Conservation (phyloP, 2,329 filamentous ascomycete genomes). For the Verticillium nonalfalfae region DNA sequence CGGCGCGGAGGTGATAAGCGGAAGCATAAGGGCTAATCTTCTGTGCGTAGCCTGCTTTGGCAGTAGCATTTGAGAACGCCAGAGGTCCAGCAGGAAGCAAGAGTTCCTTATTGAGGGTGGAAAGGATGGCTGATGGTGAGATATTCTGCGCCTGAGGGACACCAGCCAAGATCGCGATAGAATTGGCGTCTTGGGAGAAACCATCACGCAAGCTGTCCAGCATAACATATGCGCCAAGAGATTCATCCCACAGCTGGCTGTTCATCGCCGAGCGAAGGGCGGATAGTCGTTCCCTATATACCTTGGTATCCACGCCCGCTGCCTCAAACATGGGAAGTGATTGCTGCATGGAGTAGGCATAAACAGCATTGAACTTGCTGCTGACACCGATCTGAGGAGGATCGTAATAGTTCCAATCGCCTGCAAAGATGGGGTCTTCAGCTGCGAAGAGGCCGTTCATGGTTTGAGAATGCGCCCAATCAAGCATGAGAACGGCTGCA, state of each 20-base stretch:
- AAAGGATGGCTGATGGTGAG: slow-evolving; percentile 11
- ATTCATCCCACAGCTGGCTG: slow-evolving; percentile 16
- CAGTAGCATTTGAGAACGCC: slow-evolving; percentile 12
- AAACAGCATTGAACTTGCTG: slow-evolving; percentile 23
- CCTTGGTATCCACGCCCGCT: slow-evolving; percentile 11
- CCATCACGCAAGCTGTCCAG: slow-evolving; percentile 13
- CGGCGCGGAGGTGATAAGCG: slow-evolving; percentile 22
- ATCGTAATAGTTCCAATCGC: slow-evolving; percentile 28
- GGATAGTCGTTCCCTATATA: slow-evolving; percentile 17
- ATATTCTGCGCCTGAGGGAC: slow-evolving; percentile 12
- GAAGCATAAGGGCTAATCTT: slow-evolving; percentile 21
- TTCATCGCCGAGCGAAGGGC: slow-evolving; percentile 18
- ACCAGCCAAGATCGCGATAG: slow-evolving; percentile 22
- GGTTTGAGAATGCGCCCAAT: slow-evolving; percentile 24
- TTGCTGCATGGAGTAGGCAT: slow-evolving; percentile 23
- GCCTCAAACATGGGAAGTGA: slow-evolving; percentile 13
- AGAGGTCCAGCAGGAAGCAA: slow-evolving; percentile 11
- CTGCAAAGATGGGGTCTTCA: slow-evolving; percentile 17
- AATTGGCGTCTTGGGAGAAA: slow-evolving; percentile 23
- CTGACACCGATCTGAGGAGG: slow-evolving; percentile 19
- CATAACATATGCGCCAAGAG: slow-evolving; percentile 17
- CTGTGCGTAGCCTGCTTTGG: slow-evolving; percentile 9
- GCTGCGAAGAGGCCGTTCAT: slow-evolving; percentile 19
- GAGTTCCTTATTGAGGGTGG: slow-evolving; percentile 9
- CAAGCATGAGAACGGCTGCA: slow-evolving; percentile 20